Percentiles rank a stretch among this genome's conserved stretches.
Evolutionary conservation across 106 monocot genomes (phyloP).

Genomic region (Hemerocallis citrina): DNA sequence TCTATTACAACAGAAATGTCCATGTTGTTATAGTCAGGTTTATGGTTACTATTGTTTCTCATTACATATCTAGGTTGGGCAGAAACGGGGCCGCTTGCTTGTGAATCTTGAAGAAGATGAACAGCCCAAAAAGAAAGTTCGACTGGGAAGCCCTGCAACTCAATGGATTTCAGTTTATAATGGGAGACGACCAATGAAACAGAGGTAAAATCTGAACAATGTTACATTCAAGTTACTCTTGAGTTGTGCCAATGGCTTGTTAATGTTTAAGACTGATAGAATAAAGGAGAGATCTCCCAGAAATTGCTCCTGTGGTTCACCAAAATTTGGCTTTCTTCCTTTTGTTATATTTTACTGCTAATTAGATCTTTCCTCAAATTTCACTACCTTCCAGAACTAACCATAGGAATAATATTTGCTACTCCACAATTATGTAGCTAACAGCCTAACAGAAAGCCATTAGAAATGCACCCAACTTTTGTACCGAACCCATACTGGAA

Average conservation of each 20-base stretch:
- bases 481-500: not conserved
- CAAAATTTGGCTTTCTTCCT: not conserved
- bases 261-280: not conserved
- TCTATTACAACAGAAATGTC: not conserved
- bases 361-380: not conserved
- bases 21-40: too few species aligned
- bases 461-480: not conserved
- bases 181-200: conserved; percentile 91
- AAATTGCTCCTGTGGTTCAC: not conserved
- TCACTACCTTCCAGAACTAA: not conserved
- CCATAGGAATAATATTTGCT: not conserved
- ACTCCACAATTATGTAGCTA: not conserved
- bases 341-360: not conserved
- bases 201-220: conserved; percentile 46
- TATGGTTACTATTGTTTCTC: not conserved
- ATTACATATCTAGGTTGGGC: conserved; percentile 61
- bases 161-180: conserved; percentile 99
- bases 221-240: not conserved
- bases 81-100: conserved; percentile 71
- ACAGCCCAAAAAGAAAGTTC: conserved; percentile 86
- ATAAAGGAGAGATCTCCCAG: not conserved
- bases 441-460: not conserved
- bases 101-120: conserved; percentile 96
- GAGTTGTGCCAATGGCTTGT: not conserved
- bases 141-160: conserved; percentile 85